Conservation (phyloP, 2,329 filamentous ascomycete species). For the Bretziella fagacearum region DNA sequence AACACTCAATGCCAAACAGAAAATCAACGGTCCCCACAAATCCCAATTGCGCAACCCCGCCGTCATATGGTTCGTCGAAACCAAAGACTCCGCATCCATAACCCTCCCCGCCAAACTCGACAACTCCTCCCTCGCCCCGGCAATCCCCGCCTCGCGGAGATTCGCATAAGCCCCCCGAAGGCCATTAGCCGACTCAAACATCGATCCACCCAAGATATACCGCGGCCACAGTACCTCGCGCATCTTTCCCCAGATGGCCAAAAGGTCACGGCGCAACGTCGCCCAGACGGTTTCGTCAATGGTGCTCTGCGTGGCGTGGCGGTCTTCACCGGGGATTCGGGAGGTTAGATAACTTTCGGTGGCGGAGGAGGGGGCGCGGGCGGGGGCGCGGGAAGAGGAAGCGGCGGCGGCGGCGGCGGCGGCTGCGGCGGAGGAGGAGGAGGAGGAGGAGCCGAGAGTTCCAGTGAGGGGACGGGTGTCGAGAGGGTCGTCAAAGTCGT, state of each 20-base stretch:
- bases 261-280: slow-evolving; percentile 78
- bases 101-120: slow-evolving; percentile 43
- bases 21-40: slow-evolving; percentile 90
- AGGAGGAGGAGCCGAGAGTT: slow-evolving; percentile 53
- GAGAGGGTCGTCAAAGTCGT: slow-evolving; percentile 84
- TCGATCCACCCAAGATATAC: slow-evolving; percentile 63
- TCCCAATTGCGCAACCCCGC: slow-evolving; percentile 92
- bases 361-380: slow-evolving; percentile 31
- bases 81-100: slow-evolving; percentile 44
- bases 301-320: slow-evolving; percentile 73
- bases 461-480: slow-evolving; percentile 65
- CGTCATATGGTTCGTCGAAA: slow-evolving; percentile 56
- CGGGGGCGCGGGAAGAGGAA: slow-evolving; percentile 25
- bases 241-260: slow-evolving; percentile 96
- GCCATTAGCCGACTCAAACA: slow-evolving; percentile 38
- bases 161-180: slow-evolving; percentile 46
- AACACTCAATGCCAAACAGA: slow-evolving; percentile 76
- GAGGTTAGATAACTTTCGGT: slow-evolving; percentile 76
- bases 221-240: slow-evolving; percentile 91
- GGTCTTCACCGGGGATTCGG: slow-evolving; percentile 81
- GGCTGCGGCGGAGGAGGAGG: slow-evolving; percentile 24
- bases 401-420: slow-evolving; percentile 31
- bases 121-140: slow-evolving; percentile 44
- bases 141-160: slow-evolving; percentile 39
- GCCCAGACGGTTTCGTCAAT: slow-evolving; percentile 97